Conservation (phyloP, 345 rosid species). For the Xanthoceras sorbifolium region DNA sequence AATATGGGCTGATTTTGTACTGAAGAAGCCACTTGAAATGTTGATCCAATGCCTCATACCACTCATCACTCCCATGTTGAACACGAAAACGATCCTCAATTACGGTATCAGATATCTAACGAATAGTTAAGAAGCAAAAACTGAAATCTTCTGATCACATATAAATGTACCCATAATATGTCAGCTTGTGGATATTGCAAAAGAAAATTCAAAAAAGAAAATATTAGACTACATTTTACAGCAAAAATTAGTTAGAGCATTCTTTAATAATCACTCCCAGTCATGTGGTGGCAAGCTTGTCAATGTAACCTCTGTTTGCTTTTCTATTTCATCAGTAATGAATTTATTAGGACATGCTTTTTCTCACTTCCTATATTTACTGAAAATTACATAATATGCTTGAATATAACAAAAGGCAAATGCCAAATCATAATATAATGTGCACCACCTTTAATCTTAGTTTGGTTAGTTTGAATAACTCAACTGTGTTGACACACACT, state of each 20-base stretch:
- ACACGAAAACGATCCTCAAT: slow-evolving; percentile 96
- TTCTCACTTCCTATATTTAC: not conserved
- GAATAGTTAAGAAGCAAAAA: slow-evolving; percentile 30
- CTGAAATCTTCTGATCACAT: slow-evolving; percentile 1
- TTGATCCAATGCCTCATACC: slow-evolving; percentile 75
- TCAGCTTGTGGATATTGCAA: not conserved
- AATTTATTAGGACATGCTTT: not conserved
- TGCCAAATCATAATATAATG: not conserved
- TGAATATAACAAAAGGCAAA: not conserved
- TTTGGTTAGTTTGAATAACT: not conserved
- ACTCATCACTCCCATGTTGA: slow-evolving; percentile 77
- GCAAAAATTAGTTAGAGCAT: not conserved
- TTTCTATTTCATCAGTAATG: not conserved
- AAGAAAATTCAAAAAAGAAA: slow-evolving; percentile 3
- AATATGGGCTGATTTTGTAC: slow-evolving; percentile 89
- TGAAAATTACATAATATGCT: not conserved
- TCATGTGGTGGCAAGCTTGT: not conserved
- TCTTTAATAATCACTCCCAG: slow-evolving; percentile 4
- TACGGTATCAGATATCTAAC: slow-evolving; percentile 88
- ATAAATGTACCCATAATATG: slow-evolving; percentile 6
- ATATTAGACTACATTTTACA: not conserved
- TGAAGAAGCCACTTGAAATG: slow-evolving; percentile 98
- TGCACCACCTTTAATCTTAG: not conserved
- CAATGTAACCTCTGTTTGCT: not conserved
- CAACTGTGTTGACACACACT: not conserved